Conservation (phyloP, 176 grass and related monocot species). For the Luzula sylvatica region DNA sequence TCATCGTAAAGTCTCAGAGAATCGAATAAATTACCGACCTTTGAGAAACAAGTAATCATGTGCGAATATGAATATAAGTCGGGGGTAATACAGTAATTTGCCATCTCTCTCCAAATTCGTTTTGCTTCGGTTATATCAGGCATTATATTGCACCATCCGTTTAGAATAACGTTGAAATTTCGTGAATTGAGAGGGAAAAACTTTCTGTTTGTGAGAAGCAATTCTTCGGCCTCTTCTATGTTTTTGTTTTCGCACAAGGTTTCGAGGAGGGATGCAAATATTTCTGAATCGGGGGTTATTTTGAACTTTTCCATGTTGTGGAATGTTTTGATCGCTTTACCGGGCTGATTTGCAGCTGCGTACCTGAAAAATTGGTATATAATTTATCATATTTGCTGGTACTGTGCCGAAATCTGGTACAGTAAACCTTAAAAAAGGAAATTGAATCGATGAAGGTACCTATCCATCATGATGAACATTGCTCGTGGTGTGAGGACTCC, state of each 20-base stretch:
- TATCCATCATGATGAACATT: slow-evolving; percentile 73
- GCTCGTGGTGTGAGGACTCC: slow-evolving; percentile 48
- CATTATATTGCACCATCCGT: slow-evolving; percentile 80
- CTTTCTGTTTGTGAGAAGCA: slow-evolving; percentile 66
- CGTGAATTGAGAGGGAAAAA: slow-evolving; percentile 51
- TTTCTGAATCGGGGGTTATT: slow-evolving; percentile 46
- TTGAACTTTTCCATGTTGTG: slow-evolving; percentile 70
- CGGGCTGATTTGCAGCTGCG: slow-evolving; percentile 69
- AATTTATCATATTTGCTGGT: not conserved
- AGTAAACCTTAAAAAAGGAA: not conserved
- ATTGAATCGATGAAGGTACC: slow-evolving; percentile 25
- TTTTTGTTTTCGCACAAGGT: slow-evolving; percentile 83
- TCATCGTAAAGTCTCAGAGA: slow-evolving; percentile 81
- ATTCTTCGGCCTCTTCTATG: slow-evolving; percentile 83
- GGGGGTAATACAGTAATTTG: slow-evolving; percentile 68
- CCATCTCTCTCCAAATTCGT: slow-evolving; percentile 92
- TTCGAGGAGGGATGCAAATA: slow-evolving; percentile 59
- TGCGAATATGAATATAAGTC: slow-evolving; percentile 58
- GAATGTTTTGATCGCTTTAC: slow-evolving; percentile 82
- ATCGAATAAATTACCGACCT: slow-evolving; percentile 80
- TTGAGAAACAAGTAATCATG: slow-evolving; percentile 92
- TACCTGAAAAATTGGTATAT: slow-evolving; percentile 53
- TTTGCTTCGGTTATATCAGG: slow-evolving; percentile 80
- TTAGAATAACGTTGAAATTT: slow-evolving; percentile 79
- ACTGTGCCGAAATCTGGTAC: not conserved